Evolutionary conservation across 768 basidiomycete genomes (phyloP), one percentile per base, ranked within the genome.

Genomic region (Amanita rubescens): DNA sequence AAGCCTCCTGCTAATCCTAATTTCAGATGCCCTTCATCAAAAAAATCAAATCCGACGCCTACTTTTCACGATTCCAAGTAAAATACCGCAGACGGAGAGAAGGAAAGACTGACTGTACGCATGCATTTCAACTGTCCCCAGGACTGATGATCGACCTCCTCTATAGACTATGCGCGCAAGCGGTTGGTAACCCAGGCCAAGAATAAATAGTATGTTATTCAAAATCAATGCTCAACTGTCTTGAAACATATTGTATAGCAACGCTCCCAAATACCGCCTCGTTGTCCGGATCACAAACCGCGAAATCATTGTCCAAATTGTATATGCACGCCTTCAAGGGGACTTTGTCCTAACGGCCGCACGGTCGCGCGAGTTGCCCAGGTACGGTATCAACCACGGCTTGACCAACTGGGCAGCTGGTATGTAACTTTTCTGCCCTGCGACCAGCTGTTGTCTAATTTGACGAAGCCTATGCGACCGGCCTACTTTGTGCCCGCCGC

Each of bases 231-330:
- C 20, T 19, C 30, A 14, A 33, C 17, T 32, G 9, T 39, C 19
- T 42, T 32, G 17, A 44, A 56, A 32, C 49, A 24, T 17, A 17
- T n/a, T 33, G 6, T 22, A 0, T 48, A 90, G 87, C 77, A 95
- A 95, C 63, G 91, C 93, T 35, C 94, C 94, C 53, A 96, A 97
- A 76, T 96, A 96, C 75, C 93, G 94, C 62, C 85, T 98, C 48
- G 96, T 98, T 58, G 96, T 99, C 68, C 92, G 96, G 62, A 94
- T 98, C 84, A 95, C 94, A 63, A 98, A 99, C 84, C 89, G 81
- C 75, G 84, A 96, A 65, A 83, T 97, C 72, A 92, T 96, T 69
- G 85, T 86, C 63, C 93, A 95, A 71, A 86, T 99, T 67, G 80
- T 93, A 71, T 98, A 97, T 67, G 94, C 96, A 60, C 96, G 95